Base-by-base conservation (phyloP, 805 yeast species). In the Kuraishia ogatae region DNA sequence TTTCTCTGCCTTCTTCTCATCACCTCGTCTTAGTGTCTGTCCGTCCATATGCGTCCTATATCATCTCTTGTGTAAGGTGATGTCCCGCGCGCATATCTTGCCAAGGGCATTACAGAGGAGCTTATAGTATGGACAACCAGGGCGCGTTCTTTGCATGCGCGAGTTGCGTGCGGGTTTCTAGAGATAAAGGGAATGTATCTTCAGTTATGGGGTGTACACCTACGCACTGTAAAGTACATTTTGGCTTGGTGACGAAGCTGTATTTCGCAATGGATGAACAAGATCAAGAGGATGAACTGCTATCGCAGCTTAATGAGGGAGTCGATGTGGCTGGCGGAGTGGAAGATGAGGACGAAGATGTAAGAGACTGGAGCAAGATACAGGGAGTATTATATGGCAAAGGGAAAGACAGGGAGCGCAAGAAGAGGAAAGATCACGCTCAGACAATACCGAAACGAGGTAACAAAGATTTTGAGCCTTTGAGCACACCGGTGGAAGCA, bases 381-480 rank as follows among this genome's bases (percentile, higher is more conserved):
- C 63, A 69, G 3, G 64, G 63, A 52, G 50, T 35, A 35, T 17
- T 35, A 10, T 8, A 35, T 7, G 43, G 43, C 13, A 29, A 62
- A 21, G 29, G 28, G 13, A 39, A 48, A 49, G 47, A 46, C 10
- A 54, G 53, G 46, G 39, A n/a, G 11, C 48, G 52, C 35, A 50
- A 54, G 47, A 52, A 48, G 28, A 29, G 4, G 24, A 24, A n/a
- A 50, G 43, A 35, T 15, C 6, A 35, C n/a, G 43, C 6, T 8
- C 43, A 8, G 53, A 54, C 55, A 58, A 48, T 84, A 1, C 92
- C 92, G 2, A 86, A 83, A 60, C 72, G 93, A 57, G 96, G 97
- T 1, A 91, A 83, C 56, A 92, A 92, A 65, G 96, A 89, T 60
- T 87, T 83, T 60, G 96, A 84, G 57, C 96, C 96, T 0, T 53